Evolutionary conservation across 2,329 filamentous ascomycete genomes (phyloP), one percentile per base, ranked within the genome.

Genomic region (Alternaria triticimaculans): DNA sequence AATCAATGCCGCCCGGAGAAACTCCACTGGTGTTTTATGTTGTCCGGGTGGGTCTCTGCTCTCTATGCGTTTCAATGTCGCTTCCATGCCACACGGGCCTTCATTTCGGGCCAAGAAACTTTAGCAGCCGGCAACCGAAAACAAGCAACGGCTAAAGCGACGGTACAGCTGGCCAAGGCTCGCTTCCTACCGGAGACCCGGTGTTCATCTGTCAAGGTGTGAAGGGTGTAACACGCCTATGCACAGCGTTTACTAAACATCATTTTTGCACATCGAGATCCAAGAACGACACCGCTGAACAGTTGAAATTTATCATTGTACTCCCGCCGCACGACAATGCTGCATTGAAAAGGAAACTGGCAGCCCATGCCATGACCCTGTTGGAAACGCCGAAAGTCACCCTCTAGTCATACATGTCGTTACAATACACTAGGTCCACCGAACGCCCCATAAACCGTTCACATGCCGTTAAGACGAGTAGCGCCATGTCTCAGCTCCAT

Each of bases 401-500:
- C 37, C 56, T 51, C 21, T 57, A 59, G 23, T 62, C 59, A 59
- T 62, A 62, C 63, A 60, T 37, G 43, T 41, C 25, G 54, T 62
- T 60, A 20, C 18, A 53, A 20, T 62, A 62, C 63, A 65, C 59
- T 37, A 23, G 14, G 9, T 21, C 20, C 28, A 37, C 49, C 23
- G 37, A 53, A 53, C 30, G 49, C 49, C 49, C 14, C 14, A 25
- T 53, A 25, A 8, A 37, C 37, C 37, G 37, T 18, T 21, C 51
- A 10, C 30, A 41, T 37, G 7, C 28, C 20, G n/a, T 33, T 51
- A 63, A 15, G 58, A 56, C 5, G 65, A 63, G 43, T 73, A 80
- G 33, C 75, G 68, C 76, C 76, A 80, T 14, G 76, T 80, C 66
- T 79, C 77, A 8, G 58, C 77, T 9, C 70, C 66, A 44, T 74